Base-by-base conservation (phyloP, 345 rosid genomes). In the Rhodomyrtus tomentosa region DNA sequence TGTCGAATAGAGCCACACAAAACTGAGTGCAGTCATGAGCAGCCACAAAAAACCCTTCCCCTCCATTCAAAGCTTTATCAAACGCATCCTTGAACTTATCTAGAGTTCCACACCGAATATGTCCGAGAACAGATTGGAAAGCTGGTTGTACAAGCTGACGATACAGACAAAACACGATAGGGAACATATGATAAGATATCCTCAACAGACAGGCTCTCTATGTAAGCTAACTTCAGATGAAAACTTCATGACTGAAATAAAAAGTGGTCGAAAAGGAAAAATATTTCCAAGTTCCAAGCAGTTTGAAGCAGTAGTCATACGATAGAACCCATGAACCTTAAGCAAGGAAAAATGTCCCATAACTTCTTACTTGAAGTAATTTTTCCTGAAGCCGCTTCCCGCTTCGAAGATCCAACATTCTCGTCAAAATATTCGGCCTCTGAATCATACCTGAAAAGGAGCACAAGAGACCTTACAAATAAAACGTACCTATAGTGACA, bases 91-190 rank as follows among this genome's bases (percentile, higher is more conserved):
- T n/a, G n/a, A n/a, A n/a, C n/a, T n/a, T 94, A 74, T 95, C 95
- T 20, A 95, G 89, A 73, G 95, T 90, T 86, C 86, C 93, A 58
- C 93, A 89, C 88, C 95, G 89, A 86, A 97, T 48, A 88, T 94
- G 99, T 58, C 93, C 96, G 90, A 97, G 87, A 88, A 95, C 86
- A 74, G 92, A 93, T 86, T 92, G 98, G 87, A 92, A 92, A 81
- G 98, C 92, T 18, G 98, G 98, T 91, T 92, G 94, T 87, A 95
- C 96, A 90, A 95, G 98, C 99, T 97, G 87, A 73, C 42, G 84
- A 84, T 58, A 84, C 59, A 82, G 51, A 20, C 22, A 42, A 76
- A 45, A 76, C 32, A 42, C 16, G 21, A 48, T 24, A 80, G 25
- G 52, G 54, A 80, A 80, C 52, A 45, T 80, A 80, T 48, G 36